phyloP scores from a whole-genome alignment of 129 eudicot species.

The Heracleum sosnowskyi region DNA sequence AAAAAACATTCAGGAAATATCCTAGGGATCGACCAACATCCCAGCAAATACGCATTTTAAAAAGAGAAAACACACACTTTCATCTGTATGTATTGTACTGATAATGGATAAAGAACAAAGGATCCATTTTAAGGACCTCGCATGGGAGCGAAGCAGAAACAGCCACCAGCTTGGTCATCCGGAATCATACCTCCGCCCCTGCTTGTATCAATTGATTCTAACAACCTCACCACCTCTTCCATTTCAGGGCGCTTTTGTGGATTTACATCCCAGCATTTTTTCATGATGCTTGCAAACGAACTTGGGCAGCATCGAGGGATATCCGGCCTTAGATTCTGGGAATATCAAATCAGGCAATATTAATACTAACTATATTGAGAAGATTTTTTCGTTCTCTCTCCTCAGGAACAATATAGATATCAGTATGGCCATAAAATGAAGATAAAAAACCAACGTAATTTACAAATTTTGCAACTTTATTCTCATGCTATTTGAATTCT shows the following conservation, averaged over 20 bases:
- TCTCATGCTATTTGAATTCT: background rate
- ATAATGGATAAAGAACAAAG: background rate
- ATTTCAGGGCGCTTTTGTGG: slow-evolving; percentile 86
- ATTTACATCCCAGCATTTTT: slow-evolving; percentile 79
- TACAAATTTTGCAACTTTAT: background rate
- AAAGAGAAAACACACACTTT: slow-evolving; percentile 1
- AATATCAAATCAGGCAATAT: background rate
- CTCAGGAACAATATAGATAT: background rate
- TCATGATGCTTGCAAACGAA: slow-evolving; percentile 60
- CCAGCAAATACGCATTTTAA: background rate
- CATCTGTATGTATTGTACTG: slow-evolving; percentile 6
- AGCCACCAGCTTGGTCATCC: slow-evolving; percentile 62
- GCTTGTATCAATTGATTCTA: slow-evolving; percentile 76
- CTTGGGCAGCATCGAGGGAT: slow-evolving; percentile 91
- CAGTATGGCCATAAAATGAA: background rate
- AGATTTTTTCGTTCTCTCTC: background rate
- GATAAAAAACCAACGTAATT: background rate
- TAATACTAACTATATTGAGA: background rate
- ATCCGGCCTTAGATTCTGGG: slow-evolving; percentile 70
- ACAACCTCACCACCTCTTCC: slow-evolving; percentile 69
- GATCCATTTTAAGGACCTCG: slow-evolving; percentile 47
- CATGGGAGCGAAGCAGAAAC: slow-evolving; percentile 72
- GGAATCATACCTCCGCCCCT: slow-evolving; percentile 97
- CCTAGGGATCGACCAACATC: background rate
- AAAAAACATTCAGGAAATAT: background rate